A percentile compares a stretch with the other conserved stretches of the same genome.
These are phyloP conservation scores for Naganishia randhawae DNA, from an alignment of 768 basidiomycete genomes.

Conservation along the genomic window DNA sequence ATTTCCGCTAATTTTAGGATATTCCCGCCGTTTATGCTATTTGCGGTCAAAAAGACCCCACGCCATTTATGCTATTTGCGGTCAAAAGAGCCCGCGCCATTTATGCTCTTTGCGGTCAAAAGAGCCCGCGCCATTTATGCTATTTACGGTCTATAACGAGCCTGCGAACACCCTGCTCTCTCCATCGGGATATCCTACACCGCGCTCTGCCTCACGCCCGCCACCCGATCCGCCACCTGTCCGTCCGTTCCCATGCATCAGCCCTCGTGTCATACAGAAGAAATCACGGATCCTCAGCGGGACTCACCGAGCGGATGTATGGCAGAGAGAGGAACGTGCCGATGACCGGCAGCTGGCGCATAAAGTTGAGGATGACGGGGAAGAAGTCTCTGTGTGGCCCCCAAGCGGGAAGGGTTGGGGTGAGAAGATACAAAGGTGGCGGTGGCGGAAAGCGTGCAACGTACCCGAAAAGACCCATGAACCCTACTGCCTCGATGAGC, in stretches of 20 bases:
- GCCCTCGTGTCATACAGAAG: slow-evolving; percentile 20
- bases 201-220: slow-evolving; percentile 64
- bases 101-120: neutral
- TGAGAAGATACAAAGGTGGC: neutral
- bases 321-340: slow-evolving; percentile 82
- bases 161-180: too few relatives aligned
- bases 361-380: slow-evolving; percentile 94
- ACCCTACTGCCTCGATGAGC: slow-evolving; percentile 90
- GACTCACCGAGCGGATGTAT: slow-evolving; percentile 70
- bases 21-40: too few relatives aligned
- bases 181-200: slow-evolving; percentile 32
- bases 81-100: too few relatives aligned
- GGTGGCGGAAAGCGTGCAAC: slow-evolving; percentile 34
- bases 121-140: neutral
- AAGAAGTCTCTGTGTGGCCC: slow-evolving; percentile 78
- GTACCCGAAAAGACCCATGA: slow-evolving; percentile 95
- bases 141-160: neutral
- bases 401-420: neutral
- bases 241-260: neutral
- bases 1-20: too few relatives aligned
- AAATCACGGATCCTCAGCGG: neutral
- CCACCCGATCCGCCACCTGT: slow-evolving; percentile 73
- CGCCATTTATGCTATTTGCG: too few relatives aligned
- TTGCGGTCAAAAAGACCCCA: too few relatives aligned
- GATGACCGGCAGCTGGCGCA: slow-evolving; percentile 87